phyloP scores from a whole-genome alignment of 192 early-diverging fungal genomes.

The Coemansia biformis region DNA sequence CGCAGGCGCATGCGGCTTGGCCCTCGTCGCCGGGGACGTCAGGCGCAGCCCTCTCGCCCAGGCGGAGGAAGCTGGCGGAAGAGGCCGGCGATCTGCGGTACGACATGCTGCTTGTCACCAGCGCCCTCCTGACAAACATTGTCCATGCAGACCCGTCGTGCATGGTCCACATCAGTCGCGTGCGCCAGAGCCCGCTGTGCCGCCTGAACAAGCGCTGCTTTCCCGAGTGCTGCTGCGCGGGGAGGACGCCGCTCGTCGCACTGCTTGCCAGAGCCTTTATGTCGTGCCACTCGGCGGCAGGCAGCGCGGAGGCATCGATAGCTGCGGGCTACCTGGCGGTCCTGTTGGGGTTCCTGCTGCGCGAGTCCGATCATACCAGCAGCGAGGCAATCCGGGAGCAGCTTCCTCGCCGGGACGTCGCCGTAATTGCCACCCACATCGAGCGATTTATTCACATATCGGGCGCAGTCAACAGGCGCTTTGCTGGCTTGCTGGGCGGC shows the following conservation, averaged over 20 bases:
- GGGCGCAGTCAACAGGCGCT: constrained; percentile 23
- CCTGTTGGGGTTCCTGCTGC: constrained; percentile 36
- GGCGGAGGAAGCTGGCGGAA: constrained; percentile 10
- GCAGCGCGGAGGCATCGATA: constrained; percentile 25
- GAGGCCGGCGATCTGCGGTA: constrained; percentile 31
- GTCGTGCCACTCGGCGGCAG: constrained; percentile 11
- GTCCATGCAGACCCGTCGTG: constrained; percentile 42
- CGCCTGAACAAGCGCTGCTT: constrained; percentile 19
- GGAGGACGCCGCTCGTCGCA: constrained; percentile 14
- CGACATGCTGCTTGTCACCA: constrained; percentile 37
- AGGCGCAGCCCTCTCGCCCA: constrained; percentile 5
- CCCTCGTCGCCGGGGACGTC: neutral
- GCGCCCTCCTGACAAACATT: constrained; percentile 38
- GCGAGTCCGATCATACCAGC: constrained; percentile 7
- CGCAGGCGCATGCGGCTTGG: constrained; percentile 10
- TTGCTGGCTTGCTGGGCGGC: constrained; percentile 27
- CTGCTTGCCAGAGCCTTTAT: constrained; percentile 32
- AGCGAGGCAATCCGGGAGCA: constrained; percentile 12
- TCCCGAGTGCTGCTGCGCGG: constrained; percentile 23
- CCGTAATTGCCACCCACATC: constrained; percentile 22
- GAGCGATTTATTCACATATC: constrained; percentile 34
- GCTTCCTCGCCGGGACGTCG: constrained; percentile 17
- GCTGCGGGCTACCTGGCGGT: constrained; percentile 44
- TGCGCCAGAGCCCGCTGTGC: constrained; percentile 32
- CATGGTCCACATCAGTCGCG: constrained; percentile 22